Conservation (phyloP, 2,329 filamentous ascomycete species). For the Polytolypa hystricis region DNA sequence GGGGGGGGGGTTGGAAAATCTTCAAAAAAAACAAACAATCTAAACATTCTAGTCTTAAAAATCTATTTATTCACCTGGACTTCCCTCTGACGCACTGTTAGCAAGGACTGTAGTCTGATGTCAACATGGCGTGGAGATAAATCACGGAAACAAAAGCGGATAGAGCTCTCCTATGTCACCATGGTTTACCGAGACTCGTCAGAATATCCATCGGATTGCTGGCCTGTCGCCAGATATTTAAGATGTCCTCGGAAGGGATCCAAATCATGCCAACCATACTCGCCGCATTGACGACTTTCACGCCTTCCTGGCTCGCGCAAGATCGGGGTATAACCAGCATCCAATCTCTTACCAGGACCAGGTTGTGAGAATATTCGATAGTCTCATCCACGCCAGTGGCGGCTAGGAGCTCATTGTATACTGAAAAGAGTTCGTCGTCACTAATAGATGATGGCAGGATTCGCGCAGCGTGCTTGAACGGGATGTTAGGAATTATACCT, state of each 20-base stretch:
- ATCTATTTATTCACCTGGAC: too few species aligned
- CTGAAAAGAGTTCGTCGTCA: constrained; percentile 5
- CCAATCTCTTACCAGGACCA: constrained; percentile 33
- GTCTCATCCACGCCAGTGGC: constrained; percentile 6
- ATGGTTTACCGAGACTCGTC: constrained; percentile 22
- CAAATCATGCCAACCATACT: constrained; percentile 36
- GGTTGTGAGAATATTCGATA: constrained; percentile 32
- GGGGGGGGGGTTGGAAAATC: too few species aligned
- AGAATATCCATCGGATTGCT: constrained; percentile 26
- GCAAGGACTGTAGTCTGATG: too few species aligned
- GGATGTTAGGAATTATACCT: constrained; percentile 10
- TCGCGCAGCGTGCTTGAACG: constrained; percentile 8
- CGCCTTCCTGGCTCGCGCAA: constrained; percentile 16
- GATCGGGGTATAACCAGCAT: constrained; percentile 39
- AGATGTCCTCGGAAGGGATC: constrained; percentile 18
- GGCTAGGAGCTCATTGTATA: constrained; percentile 8
- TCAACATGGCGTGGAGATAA: too few species aligned
- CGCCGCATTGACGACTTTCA: constrained; percentile 12
- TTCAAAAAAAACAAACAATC: too few species aligned
- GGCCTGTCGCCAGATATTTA: constrained; percentile 27
- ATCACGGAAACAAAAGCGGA: too few species aligned
- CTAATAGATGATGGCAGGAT: constrained; percentile 1
- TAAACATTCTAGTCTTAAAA: too few species aligned
- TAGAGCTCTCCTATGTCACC: too few species aligned
- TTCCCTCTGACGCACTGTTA: too few species aligned